phyloP scores from a whole-genome alignment of 2,329 filamentous ascomycete genomes.

The Trichoderma sp. region DNA sequence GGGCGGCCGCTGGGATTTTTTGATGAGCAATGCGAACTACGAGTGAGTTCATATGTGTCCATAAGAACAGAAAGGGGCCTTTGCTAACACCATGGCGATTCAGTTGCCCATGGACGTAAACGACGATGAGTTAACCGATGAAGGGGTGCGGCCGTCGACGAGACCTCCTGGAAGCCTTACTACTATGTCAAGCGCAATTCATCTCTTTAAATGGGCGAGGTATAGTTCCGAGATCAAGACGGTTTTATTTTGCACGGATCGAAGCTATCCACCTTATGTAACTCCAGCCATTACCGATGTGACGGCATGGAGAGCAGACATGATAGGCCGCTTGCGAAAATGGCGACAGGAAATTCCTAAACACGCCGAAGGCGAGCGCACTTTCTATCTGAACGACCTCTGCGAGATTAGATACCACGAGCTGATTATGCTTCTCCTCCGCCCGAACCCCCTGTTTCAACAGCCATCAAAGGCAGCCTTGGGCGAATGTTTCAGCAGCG shows the following conservation, averaged over 20 bases:
- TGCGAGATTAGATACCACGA: constrained; percentile 48
- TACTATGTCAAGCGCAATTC: constrained; percentile 43
- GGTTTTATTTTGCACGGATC: constrained; percentile 50
- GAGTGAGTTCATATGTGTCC: constrained; percentile 22
- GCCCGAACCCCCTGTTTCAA: constrained; percentile 51
- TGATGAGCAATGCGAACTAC: constrained; percentile 53
- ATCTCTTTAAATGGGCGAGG: constrained; percentile 45
- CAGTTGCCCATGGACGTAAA: constrained; percentile 16
- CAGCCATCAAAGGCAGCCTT: constrained; percentile 42
- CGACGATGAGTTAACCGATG: constrained; percentile 13
- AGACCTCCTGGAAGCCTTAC: background rate
- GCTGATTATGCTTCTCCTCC: constrained; percentile 46
- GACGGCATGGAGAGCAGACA: constrained; percentile 43
- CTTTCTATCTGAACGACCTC: constrained; percentile 22
- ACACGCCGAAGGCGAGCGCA: constrained; percentile 8
- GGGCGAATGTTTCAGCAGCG: constrained; percentile 42
- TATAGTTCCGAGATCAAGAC: constrained; percentile 59
- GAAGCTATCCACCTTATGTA: constrained; percentile 45
- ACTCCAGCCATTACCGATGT: constrained; percentile 46
- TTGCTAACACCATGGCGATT: constrained; percentile 30
- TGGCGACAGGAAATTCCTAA: constrained; percentile 40
- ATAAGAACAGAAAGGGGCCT: background rate
- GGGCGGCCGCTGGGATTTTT: constrained; percentile 52
- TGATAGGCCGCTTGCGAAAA: constrained; percentile 38
- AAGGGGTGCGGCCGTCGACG: background rate